Evolutionary conservation across 2,329 filamentous ascomycete genomes (phyloP).

Genomic region (Penicillium sp.): DNA sequence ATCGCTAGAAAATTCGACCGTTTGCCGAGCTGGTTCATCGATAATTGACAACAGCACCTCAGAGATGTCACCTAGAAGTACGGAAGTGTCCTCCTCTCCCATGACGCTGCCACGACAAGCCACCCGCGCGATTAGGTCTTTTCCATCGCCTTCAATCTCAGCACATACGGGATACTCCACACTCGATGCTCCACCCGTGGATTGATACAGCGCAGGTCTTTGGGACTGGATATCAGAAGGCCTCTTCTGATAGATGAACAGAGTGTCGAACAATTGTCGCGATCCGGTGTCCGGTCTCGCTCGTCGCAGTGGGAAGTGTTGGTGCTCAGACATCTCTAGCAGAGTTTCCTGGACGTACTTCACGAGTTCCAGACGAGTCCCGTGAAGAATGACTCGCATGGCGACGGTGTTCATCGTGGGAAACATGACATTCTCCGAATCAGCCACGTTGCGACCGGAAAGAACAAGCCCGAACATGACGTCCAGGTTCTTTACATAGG

Average conservation of each 20-base stretch:
- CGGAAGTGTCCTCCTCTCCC: constrained; percentile 52
- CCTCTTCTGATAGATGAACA: constrained; percentile 70
- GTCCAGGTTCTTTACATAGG: constrained; percentile 69
- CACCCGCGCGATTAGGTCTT: constrained; percentile 70
- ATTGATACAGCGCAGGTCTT: constrained; percentile 60
- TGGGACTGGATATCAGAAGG: constrained; percentile 41
- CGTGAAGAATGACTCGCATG: constrained; percentile 74
- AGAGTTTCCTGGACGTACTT: constrained; percentile 75
- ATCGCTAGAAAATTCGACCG: constrained; percentile 60
- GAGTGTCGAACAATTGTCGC: constrained; percentile 63
- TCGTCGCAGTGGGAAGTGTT: constrained; percentile 78
- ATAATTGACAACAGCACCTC: constrained; percentile 64
- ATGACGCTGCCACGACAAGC: constrained; percentile 69
- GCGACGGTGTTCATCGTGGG: constrained; percentile 92
- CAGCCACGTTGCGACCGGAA: constrained; percentile 79
- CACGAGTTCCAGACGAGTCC: constrained; percentile 68
- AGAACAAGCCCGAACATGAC: constrained; percentile 82
- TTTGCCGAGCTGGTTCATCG: constrained; percentile 52
- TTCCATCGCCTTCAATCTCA: constrained; percentile 71
- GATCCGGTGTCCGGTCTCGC: constrained; percentile 62
- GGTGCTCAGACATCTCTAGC: constrained; percentile 69
- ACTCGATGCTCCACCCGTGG: constrained; percentile 67
- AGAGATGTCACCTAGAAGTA: constrained; percentile 67
- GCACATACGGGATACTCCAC: constrained; percentile 83
- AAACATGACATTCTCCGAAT: constrained; percentile 72